Evolutionary conservation across 2,329 filamentous ascomycete species (phyloP).

Genomic region (Exophiala oligosperma): DNA sequence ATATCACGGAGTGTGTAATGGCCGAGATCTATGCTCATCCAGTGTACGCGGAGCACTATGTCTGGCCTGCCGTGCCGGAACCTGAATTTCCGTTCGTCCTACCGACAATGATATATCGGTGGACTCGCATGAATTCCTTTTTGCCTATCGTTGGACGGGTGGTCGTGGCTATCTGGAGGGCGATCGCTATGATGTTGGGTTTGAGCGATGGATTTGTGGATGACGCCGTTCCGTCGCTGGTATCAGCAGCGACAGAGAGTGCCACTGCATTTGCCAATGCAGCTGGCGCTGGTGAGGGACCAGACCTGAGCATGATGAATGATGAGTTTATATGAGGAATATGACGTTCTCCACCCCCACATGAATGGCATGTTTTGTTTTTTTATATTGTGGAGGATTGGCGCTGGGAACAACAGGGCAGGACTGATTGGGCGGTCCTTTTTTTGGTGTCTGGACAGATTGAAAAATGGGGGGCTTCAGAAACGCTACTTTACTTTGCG

Average conservation of each 20-base stretch:
- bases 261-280: constrained; percentile 7
- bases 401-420: too few relatives aligned
- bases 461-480: too few relatives aligned
- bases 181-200: constrained; percentile 33
- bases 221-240: constrained; percentile 28
- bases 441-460: too few relatives aligned
- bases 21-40: constrained; percentile 55
- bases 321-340: constrained; percentile 29
- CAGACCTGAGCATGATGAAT: constrained; percentile 27
- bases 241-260: constrained; percentile 3
- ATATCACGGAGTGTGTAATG: constrained; percentile 49
- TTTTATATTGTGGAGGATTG: too few relatives aligned
- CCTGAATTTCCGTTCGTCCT: constrained; percentile 57
- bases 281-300: constrained; percentile 6
- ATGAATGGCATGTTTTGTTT: too few relatives aligned
- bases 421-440: too few relatives aligned
- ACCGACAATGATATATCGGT: constrained; percentile 54
- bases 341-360: background rate
- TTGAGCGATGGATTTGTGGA: constrained; percentile 46
- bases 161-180: constrained; percentile 18
- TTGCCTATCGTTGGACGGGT: constrained; percentile 14
- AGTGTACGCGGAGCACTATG: constrained; percentile 47
- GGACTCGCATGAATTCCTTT: constrained; percentile 29
- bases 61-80: constrained; percentile 51
- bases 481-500: too few relatives aligned